Evolutionary conservation across 495 filamentous ascomycete species (phyloP).

Genomic region (Aspergillus indologenus): DNA sequence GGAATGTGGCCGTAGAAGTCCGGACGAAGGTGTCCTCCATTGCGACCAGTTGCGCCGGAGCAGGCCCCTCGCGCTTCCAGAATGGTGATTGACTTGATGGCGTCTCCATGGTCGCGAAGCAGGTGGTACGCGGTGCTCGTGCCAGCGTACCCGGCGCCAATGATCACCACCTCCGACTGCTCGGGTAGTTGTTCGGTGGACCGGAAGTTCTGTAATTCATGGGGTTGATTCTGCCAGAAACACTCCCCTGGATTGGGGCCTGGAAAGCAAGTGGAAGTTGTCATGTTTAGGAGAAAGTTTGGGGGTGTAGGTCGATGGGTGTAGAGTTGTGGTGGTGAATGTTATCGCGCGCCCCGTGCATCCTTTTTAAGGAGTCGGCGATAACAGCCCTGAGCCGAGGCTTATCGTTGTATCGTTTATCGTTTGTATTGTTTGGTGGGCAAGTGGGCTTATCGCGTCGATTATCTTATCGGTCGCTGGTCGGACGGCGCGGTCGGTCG

Average conservation of each 20-base stretch:
- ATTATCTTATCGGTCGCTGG: too few relatives aligned
- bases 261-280: slow-evolving; percentile 34
- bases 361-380: background rate
- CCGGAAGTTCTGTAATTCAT: slow-evolving; percentile 51
- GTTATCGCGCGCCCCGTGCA: background rate
- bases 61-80: slow-evolving; percentile 38
- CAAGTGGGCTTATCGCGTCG: too few relatives aligned
- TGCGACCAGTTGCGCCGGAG: slow-evolving; percentile 41
- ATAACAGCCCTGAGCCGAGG: background rate
- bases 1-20: slow-evolving; percentile 35
- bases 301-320: background rate
- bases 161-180: slow-evolving; percentile 59
- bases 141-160: slow-evolving; percentile 70
- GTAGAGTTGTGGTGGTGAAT: background rate
- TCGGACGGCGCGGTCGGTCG: too few relatives aligned
- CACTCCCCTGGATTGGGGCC: slow-evolving; percentile 53
- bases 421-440: too few relatives aligned
- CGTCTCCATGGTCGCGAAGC: slow-evolving; percentile 27
- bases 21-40: slow-evolving; percentile 36
- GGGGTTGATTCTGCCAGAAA: slow-evolving; percentile 62
- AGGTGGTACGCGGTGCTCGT: slow-evolving; percentile 60
- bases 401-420: background rate
- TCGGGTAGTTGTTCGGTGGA: slow-evolving; percentile 45
- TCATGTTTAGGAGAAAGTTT: background rate
- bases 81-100: slow-evolving; percentile 28